Evolutionary conservation across 2,329 filamentous ascomycete genomes (phyloP).

Genomic region (Raffaelea deltoideospora): DNA sequence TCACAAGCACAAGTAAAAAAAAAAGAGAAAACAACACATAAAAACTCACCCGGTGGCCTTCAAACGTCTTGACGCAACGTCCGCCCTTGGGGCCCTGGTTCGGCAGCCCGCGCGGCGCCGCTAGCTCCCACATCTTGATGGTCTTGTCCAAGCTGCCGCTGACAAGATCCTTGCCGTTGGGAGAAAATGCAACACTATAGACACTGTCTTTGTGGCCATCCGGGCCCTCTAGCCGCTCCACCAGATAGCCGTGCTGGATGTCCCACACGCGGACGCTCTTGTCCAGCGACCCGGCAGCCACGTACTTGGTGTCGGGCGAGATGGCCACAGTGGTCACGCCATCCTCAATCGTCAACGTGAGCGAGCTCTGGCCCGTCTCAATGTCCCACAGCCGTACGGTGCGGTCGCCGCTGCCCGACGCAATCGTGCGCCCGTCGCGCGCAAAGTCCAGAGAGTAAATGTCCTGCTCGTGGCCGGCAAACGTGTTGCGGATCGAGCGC

Average conservation of each 20-base stretch:
- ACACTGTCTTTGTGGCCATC: slow-evolving; percentile 95
- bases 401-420: slow-evolving; percentile 85
- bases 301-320: slow-evolving; percentile 84
- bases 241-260: slow-evolving; percentile 66
- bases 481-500: slow-evolving; percentile 77
- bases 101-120: slow-evolving; percentile 51
- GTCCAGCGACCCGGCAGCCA: slow-evolving; percentile 87
- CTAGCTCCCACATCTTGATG: slow-evolving; percentile 98
- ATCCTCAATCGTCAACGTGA: slow-evolving; percentile 86
- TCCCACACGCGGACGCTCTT: slow-evolving; percentile 99
- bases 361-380: slow-evolving; percentile 63
- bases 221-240: slow-evolving; percentile 82
- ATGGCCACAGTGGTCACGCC: slow-evolving; percentile 96
- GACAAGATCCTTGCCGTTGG: slow-evolving; percentile 82
- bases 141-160: slow-evolving; percentile 94
- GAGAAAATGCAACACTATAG: slow-evolving; percentile 91
- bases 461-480: slow-evolving; percentile 94
- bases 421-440: slow-evolving; percentile 83
- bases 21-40: neutral
- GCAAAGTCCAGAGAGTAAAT: slow-evolving; percentile 96
- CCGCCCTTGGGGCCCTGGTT: slow-evolving; percentile 63
- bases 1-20: neutral
- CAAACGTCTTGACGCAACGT: slow-evolving; percentile 91
- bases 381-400: slow-evolving; percentile 96
- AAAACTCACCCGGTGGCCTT: slow-evolving; percentile 66